These are phyloP conservation scores for Umbelopsis sp. DNA, from an alignment of 192 early-diverging fungal species.

Conservation along the genomic window DNA sequence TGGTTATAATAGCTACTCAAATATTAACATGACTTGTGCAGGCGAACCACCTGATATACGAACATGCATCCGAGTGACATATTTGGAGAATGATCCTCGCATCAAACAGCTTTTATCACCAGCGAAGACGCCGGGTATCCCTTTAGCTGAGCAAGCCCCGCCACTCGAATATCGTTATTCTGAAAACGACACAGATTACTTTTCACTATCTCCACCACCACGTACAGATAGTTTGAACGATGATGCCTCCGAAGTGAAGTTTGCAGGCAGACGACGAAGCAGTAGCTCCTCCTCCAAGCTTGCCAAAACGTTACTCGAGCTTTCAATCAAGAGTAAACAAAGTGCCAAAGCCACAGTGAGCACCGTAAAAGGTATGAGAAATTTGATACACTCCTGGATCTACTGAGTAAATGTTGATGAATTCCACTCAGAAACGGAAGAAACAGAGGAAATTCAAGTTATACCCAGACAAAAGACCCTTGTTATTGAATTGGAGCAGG, in stretches of 20 bases:
- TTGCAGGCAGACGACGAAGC: background rate
- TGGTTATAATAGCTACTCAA: background rate
- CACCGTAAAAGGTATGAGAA: too few species aligned
- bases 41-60: slow-evolving; percentile 25
- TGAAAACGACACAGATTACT: slow-evolving; percentile 24
- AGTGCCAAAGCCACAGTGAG: too few species aligned
- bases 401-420: too few species aligned
- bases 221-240: background rate
- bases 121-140: background rate
- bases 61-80: slow-evolving; percentile 25
- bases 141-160: background rate
- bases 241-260: background rate
- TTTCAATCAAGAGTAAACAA: background rate
- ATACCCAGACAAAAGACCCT: slow-evolving; percentile 15
- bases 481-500: slow-evolving; percentile 38
- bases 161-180: slow-evolving; percentile 20
- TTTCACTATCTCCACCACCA: slow-evolving; percentile 1
- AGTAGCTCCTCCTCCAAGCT: slow-evolving; percentile 9
- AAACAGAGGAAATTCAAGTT: background rate
- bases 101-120: background rate
- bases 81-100: slow-evolving; percentile 16
- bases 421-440: background rate
- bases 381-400: too few species aligned
- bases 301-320: background rate
- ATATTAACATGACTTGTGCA: background rate